Conservation (phyloP, 306 rosid genomes). For the peach (Prunus persica) region DNA sequence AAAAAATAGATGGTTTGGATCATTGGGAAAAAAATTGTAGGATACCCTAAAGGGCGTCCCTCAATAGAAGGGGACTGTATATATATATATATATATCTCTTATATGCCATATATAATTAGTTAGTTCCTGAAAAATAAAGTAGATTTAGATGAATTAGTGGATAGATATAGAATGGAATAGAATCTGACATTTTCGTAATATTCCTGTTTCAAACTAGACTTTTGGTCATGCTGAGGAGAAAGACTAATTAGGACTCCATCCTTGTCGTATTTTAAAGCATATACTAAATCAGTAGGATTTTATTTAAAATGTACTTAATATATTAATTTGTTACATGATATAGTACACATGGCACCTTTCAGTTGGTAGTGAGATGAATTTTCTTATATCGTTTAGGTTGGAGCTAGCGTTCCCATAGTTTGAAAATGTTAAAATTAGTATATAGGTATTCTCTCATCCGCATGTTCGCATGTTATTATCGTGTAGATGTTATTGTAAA, state of each 20-base stretch:
- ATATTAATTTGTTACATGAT: not conserved
- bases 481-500: no score
- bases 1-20: no score
- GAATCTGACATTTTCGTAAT: slow-evolving; percentile 27
- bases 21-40: no score
- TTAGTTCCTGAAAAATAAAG: slow-evolving; percentile 26
- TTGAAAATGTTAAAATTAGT: no score
- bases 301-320: not conserved
- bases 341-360: not conserved
- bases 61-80: no score
- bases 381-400: not conserved
- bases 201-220: slow-evolving; percentile 12
- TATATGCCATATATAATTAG: slow-evolving; percentile 17
- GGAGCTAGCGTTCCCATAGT: no score
- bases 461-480: fast-evolving
- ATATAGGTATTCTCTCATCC: no score
- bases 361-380: not conserved
- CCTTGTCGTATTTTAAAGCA: not conserved
- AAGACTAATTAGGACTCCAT: not conserved
- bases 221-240: not conserved
- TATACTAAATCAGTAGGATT: not conserved
- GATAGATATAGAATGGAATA: slow-evolving; percentile 50
- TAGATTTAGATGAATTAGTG: slow-evolving; percentile 24
- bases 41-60: no score
- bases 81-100: not conserved